phyloP scores from a whole-genome alignment of 192 early-diverging fungal genomes.

The Oehlia diaphana region DNA sequence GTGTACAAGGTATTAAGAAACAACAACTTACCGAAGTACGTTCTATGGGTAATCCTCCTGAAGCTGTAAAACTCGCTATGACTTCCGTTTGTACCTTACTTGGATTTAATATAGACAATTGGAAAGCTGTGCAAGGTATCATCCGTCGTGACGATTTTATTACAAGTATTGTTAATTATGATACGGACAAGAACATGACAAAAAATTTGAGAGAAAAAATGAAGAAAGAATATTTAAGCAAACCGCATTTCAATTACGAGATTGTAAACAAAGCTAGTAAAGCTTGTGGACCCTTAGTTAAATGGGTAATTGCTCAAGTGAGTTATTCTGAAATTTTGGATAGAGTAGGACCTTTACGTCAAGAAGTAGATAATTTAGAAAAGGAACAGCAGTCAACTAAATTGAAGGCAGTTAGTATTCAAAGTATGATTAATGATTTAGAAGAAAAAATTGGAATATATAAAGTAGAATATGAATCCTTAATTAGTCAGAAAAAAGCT shows the following conservation, averaged over 20 bases:
- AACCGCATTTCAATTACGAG: slow-evolving; percentile 93
- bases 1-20: slow-evolving; percentile 94
- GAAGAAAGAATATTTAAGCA: slow-evolving; percentile 71
- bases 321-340: slow-evolving; percentile 91
- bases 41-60: slow-evolving; percentile 95
- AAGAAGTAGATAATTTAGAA: slow-evolving; percentile 88
- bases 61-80: slow-evolving; percentile 94
- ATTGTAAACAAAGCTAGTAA: slow-evolving; percentile 94
- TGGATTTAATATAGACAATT: slow-evolving; percentile 79
- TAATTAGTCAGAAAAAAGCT: slow-evolving; percentile 89
- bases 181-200: slow-evolving; percentile 85
- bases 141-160: slow-evolving; percentile 98
- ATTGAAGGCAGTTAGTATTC: slow-evolving; percentile 68
- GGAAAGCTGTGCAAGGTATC: slow-evolving; percentile 90
- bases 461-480: slow-evolving; percentile 96
- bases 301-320: slow-evolving; percentile 99
- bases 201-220: slow-evolving; percentile 77
- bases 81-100: slow-evolving; percentile 96
- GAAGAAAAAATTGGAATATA: slow-evolving; percentile 88
- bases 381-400: slow-evolving; percentile 70
- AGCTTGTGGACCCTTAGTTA: slow-evolving; percentile 97
- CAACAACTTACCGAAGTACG: slow-evolving; percentile 96
- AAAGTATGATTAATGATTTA: slow-evolving; percentile 78
- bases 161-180: slow-evolving; percentile 91
- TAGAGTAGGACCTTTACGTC: slow-evolving; percentile 90